Base-by-base conservation (phyloP, 1,284 basidiomycete genomes). In the Boletellus deceptivus region DNA sequence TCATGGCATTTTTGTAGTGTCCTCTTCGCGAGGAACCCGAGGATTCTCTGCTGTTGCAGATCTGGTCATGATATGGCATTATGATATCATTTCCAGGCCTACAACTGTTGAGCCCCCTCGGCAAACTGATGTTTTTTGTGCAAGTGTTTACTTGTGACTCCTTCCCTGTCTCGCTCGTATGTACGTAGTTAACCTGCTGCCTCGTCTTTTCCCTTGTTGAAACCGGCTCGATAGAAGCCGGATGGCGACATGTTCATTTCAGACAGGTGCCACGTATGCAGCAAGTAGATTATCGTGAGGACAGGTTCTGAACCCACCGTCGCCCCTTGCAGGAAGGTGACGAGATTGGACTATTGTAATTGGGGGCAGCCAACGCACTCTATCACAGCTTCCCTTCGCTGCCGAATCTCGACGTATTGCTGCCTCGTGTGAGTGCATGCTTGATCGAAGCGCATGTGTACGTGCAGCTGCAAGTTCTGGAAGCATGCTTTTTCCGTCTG, bases 1-100 rank as follows among this genome's bases (percentile, higher is more conserved):
- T 74, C 65, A 65, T 68, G 59, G 37, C 48, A 44, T 18, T 6
- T 33, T 48, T 62, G 65, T 50, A 10, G 3, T 25, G 36, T 47
- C 44, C 50, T 54, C 55, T 40, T 62, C 14, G 48, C 27, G 61
- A 59, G 57, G 64, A 38, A 31, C 4, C 13, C 2, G 0, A 8
- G 27, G 2, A 6, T 14, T 17, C 5, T 31, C 18, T 43, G n/a
- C 45, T 37, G 37, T 46, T 59, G 48, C 49, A 35, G 49, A 14
- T 27, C 25, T 48, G 27, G 37, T 9, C 0, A 31, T 37, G 36
- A 34, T 22, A 3, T 38, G 37, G 29, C 8, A 3, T 17, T 16
- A n/a, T 6, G 14, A 17, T 46, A 41, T 56, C 43, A 6, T 55
- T 0, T 33, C 24, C 20, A 46, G 46, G 20, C 2, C 41, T 47